Percentiles rank a stretch among this genome's conserved stretches.
These are phyloP conservation scores for Aaosphaeria pasadenensis DNA, from an alignment of 2,329 filamentous ascomycete genomes.

Conservation along the genomic window DNA sequence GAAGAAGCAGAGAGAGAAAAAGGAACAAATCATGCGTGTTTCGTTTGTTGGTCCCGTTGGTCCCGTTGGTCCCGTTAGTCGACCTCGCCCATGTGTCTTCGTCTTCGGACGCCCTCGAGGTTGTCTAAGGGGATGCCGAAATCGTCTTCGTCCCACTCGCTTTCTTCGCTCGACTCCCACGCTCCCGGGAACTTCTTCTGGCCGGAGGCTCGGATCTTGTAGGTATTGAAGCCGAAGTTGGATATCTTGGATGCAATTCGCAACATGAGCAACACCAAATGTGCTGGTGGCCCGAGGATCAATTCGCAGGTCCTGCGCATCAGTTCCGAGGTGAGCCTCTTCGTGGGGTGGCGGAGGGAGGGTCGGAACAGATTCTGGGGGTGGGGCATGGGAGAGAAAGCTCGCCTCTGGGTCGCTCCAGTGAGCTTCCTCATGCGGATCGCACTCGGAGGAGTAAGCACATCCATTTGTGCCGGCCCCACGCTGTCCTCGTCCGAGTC, in stretches of 20 bases:
- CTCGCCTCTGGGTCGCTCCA: conserved; percentile 56
- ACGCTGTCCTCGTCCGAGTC: conserved; percentile 45
- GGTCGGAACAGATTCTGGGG: conserved; percentile 64
- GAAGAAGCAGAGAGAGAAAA: too few species aligned
- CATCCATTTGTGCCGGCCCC: conserved; percentile 36
- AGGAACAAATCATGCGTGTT: too few species aligned
- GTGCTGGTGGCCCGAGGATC: conserved; percentile 74
- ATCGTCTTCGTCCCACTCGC: conserved; percentile 56
- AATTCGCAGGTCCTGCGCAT: conserved; percentile 75
- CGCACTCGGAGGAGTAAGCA: conserved; percentile 38
- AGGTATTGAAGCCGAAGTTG: conserved; percentile 34
- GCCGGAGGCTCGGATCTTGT: conserved; percentile 22
- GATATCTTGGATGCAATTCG: conserved; percentile 76
- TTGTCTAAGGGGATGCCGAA: conserved; percentile 49
- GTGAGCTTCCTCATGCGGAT: conserved; percentile 40
- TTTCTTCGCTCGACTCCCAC: conserved; percentile 58
- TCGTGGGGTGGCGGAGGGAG: conserved; percentile 29
- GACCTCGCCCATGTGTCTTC: conserved; percentile 21
- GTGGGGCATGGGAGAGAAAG: conserved; percentile 66
- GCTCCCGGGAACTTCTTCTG: conserved; percentile 47
- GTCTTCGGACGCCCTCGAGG: conserved; percentile 20
- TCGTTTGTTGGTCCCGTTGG: too few species aligned
- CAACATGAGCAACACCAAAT: conserved; percentile 76
- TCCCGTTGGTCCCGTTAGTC: conserved; percentile 12
- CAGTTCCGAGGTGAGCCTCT: conserved; percentile 53